Evolutionary conservation across 2,329 filamentous ascomycete species (phyloP), one percentile per base, ranked within the genome.

Genomic region (Byssoonygena ceratinophila): DNA sequence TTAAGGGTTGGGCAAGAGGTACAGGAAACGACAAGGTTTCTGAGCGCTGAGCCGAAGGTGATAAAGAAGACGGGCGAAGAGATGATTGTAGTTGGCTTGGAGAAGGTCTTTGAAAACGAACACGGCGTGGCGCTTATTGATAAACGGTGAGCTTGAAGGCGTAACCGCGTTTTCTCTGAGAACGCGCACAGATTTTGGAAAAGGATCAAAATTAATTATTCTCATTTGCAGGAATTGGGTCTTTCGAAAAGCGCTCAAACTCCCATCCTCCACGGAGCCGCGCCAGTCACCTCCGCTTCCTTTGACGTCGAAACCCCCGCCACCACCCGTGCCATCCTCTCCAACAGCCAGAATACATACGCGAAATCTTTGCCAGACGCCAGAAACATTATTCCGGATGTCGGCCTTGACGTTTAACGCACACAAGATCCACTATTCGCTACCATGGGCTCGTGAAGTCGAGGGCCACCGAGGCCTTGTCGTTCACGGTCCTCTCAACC

Each of bases 81-180:
- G 56, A 84, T 84, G 81, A 71, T 84, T 0, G 72, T 84, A 1
- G 81, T 84, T 0, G 74, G 80, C 1, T 77, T 85, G 0, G 75
- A 81, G 64, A 84, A 84, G 66, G 72, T 75, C 54, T 77, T 81
- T 52, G 69, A 72, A 60, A 76, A 75, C 34, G 69, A 72, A 4
- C 58, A 70, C 18, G 80, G 78, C 0, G 58, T 78, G 41, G 73
- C 73, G 0, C 58, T 84, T 25, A 63, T 76, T 31, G 82, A 84
- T 63, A 69, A 69, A 58, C 71, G 82, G 69, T 77, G 57, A 45
- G 61, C 39, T 41, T 20, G 4, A 16, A 7, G 22, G 2, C 25
- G 11, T 34, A 3, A 39, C n/a, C 3, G 18, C 4, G 7, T 45
- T 25, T 25, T 36, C 3, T 14, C 11, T 29, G 11, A 29, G 27